Conservation (phyloP, 2,329 filamentous ascomycete genomes). For the Aureobasidium pullulans region DNA sequence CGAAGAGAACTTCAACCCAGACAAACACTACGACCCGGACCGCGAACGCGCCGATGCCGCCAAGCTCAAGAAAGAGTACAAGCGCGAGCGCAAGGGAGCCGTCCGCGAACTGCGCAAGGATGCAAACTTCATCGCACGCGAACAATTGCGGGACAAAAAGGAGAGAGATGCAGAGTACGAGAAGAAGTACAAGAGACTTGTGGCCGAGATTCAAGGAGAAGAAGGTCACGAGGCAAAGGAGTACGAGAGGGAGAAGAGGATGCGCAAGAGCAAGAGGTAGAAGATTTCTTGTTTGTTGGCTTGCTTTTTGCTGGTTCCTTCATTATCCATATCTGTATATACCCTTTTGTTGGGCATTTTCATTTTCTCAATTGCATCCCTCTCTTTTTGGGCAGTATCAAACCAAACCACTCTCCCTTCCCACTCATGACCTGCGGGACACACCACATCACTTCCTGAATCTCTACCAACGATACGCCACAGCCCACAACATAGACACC, state of each 20-base stretch:
- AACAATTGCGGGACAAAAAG: slow-evolving; percentile 88
- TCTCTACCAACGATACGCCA: too few species aligned
- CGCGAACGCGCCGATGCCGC: slow-evolving; percentile 77
- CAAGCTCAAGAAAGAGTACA: slow-evolving; percentile 84
- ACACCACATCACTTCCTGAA: too few species aligned
- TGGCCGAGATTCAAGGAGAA: slow-evolving; percentile 92
- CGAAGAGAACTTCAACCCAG: slow-evolving; percentile 88
- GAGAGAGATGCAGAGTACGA: slow-evolving; percentile 89
- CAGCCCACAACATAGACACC: too few species aligned
- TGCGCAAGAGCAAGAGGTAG: slow-evolving; percentile 57
- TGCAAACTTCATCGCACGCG: slow-evolving; percentile 83
- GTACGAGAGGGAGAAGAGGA: slow-evolving; percentile 79
- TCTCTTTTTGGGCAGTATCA: not conserved
- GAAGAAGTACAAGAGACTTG: slow-evolving; percentile 85
- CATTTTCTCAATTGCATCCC: not conserved
- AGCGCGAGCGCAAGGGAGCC: slow-evolving; percentile 90
- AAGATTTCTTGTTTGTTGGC: not conserved
- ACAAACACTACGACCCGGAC: slow-evolving; percentile 95
- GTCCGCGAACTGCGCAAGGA: slow-evolving; percentile 93
- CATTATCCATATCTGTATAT: not conserved
- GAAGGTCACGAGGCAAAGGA: slow-evolving; percentile 79
- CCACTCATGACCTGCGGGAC: too few species aligned
- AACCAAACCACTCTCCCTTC: too few species aligned
- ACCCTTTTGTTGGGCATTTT: not conserved
- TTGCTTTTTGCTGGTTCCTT: not conserved